phyloP scores from a whole-genome alignment of 2,329 filamentous ascomycete species.

The Rhynchosporium agropyri region DNA sequence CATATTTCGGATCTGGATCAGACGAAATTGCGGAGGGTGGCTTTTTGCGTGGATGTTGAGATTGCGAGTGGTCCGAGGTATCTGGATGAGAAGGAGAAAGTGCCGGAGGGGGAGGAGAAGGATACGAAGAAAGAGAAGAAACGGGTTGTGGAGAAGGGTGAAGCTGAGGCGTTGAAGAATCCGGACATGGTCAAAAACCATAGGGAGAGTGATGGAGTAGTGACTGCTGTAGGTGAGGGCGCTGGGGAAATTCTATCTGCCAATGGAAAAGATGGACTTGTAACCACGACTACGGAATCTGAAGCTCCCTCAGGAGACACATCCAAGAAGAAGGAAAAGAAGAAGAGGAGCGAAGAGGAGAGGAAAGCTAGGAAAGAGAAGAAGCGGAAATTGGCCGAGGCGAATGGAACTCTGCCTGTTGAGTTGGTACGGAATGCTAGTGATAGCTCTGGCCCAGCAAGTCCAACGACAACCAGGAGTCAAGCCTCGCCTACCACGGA shows the following conservation, averaged over 20 bases:
- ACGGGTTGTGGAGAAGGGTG: constrained; percentile 67
- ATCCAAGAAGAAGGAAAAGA: constrained; percentile 88
- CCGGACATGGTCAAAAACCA: constrained; percentile 63
- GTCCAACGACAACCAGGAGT: constrained; percentile 47
- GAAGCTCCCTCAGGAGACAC: constrained; percentile 39
- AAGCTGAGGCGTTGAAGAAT: constrained; percentile 74
- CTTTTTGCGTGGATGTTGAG: constrained; percentile 96
- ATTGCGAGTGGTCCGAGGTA: constrained; percentile 88
- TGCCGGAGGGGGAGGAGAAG: constrained; percentile 47
- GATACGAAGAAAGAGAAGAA: constrained; percentile 58
- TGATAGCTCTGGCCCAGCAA: constrained; percentile 51
- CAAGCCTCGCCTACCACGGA: constrained; percentile 82
- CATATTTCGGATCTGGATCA: constrained; percentile 77
- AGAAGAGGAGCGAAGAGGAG: constrained; percentile 92
- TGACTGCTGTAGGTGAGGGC: constrained; percentile 46
- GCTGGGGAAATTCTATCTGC: constrained; percentile 47
- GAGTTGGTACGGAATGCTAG: constrained; percentile 74
- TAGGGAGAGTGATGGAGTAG: constrained; percentile 51
- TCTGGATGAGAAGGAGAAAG: constrained; percentile 53
- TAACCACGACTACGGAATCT: constrained; percentile 37
- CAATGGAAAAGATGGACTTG: constrained; percentile 42
- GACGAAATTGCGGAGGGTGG: constrained; percentile 81
- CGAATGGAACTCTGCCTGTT: constrained; percentile 83
- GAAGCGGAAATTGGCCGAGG: constrained; percentile 80
- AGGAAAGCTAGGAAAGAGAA: constrained; percentile 90